phyloP scores from a whole-genome alignment of 305 asterid genomes.

The Fraxinus ornus region DNA sequence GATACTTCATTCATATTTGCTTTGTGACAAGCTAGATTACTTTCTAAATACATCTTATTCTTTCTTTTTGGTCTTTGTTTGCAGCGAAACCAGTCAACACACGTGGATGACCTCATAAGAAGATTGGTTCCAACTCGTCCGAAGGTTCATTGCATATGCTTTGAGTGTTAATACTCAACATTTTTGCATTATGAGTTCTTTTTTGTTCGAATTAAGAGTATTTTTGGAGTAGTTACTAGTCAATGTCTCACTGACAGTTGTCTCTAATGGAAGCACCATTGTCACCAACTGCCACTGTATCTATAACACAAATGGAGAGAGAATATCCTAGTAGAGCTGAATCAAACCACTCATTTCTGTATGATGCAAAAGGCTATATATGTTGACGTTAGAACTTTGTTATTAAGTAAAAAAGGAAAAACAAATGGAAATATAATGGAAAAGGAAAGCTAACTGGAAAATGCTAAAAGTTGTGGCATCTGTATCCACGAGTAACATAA shows the following conservation, averaged over 20 bases:
- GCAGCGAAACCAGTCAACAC: constrained; percentile 55
- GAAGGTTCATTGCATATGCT: constrained; percentile 55
- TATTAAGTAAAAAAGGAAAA: neutral
- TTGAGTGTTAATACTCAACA: constrained; percentile 32
- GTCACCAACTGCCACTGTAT: neutral
- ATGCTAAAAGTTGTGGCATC: neutral
- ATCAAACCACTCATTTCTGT: constrained; percentile 1
- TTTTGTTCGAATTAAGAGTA: neutral
- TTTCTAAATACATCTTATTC: constrained; percentile 13
- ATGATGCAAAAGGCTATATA: neutral
- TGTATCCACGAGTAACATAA: neutral
- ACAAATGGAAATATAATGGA: neutral
- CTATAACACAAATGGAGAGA: neutral
- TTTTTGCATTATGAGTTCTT: constrained; percentile 13
- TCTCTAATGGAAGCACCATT: constrained; percentile 17
- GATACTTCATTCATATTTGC: constrained; percentile 3
- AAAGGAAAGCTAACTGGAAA: neutral
- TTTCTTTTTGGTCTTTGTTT: constrained; percentile 16
- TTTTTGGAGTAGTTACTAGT: neutral
- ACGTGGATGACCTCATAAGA: constrained; percentile 50
- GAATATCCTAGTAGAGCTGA: constrained; percentile 4
- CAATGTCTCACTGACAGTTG: constrained; percentile 14
- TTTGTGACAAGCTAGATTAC: constrained; percentile 9
- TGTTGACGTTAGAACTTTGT: neutral
- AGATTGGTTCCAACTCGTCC: constrained; percentile 62